Evolutionary conservation across 805 yeast genomes (phyloP), one percentile per base, ranked within the genome.

Genomic region (Starmerella sirachaensis): DNA sequence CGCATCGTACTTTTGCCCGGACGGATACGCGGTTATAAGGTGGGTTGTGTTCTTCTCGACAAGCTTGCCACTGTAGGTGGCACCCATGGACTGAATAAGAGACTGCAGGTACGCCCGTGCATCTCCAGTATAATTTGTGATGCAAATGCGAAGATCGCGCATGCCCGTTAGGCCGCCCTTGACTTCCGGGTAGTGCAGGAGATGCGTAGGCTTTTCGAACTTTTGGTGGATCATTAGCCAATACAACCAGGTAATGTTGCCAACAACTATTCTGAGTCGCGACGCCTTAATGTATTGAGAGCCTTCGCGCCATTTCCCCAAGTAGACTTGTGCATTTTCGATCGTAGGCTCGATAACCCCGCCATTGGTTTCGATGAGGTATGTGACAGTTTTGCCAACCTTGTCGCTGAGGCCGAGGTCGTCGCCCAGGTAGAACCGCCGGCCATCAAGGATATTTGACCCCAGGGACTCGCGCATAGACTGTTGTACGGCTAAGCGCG

Each of bases 101-200:
- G 65, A 65, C 37, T 76, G 74, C 24, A 91, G 59, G 50, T 83
- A 88, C 26, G 64, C 61, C 29, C 98, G 62, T 1, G 93, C 80
- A 52, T 80, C 91, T 0, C 96, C 96, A 17, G 79, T 70, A 53
- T 81, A 85, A 50, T 84, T 83, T 0, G 95, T 77, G 3, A 82
- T 70, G 8, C 84, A 68, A 9, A 84, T 69, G 3, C 65, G 60
- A 26, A 74, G 56, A n/a, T 69, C 65, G 12, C 61, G 59, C 64
- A 79, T 70, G 5, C 66, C 73, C 1, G 69, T 62, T 2, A 83
- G 48, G 0, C 74, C 74, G 1, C 55, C 62, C 17, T 56, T 54
- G 5, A 74, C 76, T 3, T 66, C 62, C 0, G 97, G 97, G 51
- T 75, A 74, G 50, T 80, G 85, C 5, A 84, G 65, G 13, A 86